These are phyloP conservation scores for Glutinoglossum americanum DNA, from an alignment of 495 filamentous ascomycete species.

Conservation along the genomic window DNA sequence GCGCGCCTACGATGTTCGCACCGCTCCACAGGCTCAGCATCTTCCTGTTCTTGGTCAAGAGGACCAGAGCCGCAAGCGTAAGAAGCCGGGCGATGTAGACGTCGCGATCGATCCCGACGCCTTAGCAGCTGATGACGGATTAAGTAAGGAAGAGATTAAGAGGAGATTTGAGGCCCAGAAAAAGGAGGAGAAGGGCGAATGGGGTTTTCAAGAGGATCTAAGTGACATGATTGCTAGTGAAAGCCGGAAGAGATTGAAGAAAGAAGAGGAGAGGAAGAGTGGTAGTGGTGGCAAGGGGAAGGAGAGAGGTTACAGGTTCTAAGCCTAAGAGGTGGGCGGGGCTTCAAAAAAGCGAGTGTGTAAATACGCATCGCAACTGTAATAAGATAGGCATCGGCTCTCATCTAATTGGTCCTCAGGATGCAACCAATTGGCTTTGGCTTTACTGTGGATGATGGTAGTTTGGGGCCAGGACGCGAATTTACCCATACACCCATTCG, in stretches of 20 bases:
- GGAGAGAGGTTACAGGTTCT: conserved; percentile 1
- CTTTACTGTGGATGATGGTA: background rate
- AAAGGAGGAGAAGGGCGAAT: conserved; percentile 50
- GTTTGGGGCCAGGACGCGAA: background rate
- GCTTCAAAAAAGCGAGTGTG: conserved; percentile 3
- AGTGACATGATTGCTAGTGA: conserved; percentile 95
- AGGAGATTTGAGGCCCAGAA: conserved; percentile 57
- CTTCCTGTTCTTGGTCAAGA: conserved; percentile 60
- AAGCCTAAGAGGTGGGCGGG: background rate
- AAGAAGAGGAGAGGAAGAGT: conserved; percentile 54
- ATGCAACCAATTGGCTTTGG: background rate
- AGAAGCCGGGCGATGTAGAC: conserved; percentile 89
- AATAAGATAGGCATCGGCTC: background rate
- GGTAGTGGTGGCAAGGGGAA: conserved; percentile 2
- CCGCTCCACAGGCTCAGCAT: conserved; percentile 20
- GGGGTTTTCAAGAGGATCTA: conserved; percentile 79
- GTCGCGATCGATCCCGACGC: conserved; percentile 71
- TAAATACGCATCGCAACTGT: conserved; percentile 1
- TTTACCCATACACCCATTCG: background rate
- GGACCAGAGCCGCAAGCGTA: conserved; percentile 63
- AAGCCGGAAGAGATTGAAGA: conserved; percentile 67
- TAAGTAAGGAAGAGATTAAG: conserved; percentile 44
- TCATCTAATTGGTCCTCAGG: background rate
- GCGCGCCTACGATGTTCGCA: conserved; percentile 63
- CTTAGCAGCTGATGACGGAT: conserved; percentile 43